Evolutionary conservation across 2,329 filamentous ascomycete genomes (phyloP).

Genomic region (Lachnellula occidentalis): DNA sequence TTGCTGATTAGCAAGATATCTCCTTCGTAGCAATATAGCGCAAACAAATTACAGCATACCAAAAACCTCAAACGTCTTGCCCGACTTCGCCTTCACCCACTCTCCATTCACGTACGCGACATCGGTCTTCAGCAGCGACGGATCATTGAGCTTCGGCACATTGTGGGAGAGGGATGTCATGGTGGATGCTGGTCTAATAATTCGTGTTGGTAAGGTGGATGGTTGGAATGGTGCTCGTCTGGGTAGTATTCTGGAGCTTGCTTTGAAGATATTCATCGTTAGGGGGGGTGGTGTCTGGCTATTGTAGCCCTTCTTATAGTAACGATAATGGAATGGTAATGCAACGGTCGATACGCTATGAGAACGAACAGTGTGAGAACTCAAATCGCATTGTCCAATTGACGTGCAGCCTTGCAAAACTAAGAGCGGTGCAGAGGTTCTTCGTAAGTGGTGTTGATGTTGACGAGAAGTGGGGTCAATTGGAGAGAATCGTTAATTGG

Average conservation of each 20-base stretch:
- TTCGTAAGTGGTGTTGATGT: too few species aligned
- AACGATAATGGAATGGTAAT: too few species aligned
- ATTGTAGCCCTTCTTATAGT: not conserved
- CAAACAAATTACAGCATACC: conserved; percentile 38
- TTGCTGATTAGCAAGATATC: not conserved
- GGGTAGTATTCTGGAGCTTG: conserved; percentile 16
- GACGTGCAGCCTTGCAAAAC: not conserved
- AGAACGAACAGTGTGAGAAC: not conserved
- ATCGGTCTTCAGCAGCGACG: conserved; percentile 77
- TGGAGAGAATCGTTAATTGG: too few species aligned
- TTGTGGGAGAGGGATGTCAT: conserved; percentile 22
- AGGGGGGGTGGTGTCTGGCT: not conserved
- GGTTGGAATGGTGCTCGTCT: conserved; percentile 23
- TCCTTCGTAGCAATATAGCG: too few species aligned
- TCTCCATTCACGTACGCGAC: conserved; percentile 83
- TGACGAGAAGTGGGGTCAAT: not conserved
- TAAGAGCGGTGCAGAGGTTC: too few species aligned
- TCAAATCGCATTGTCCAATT: not conserved
- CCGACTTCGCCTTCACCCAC: conserved; percentile 81
- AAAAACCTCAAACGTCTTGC: conserved; percentile 84
- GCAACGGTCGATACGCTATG: not conserved
- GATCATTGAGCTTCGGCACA: conserved; percentile 62
- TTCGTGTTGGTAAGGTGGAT: conserved; percentile 20
- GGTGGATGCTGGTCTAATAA: conserved; percentile 19
- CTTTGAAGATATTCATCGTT: conserved; percentile 25